Conservation (phyloP, 768 basidiomycete species). For the Tephrocybe sp. region DNA sequence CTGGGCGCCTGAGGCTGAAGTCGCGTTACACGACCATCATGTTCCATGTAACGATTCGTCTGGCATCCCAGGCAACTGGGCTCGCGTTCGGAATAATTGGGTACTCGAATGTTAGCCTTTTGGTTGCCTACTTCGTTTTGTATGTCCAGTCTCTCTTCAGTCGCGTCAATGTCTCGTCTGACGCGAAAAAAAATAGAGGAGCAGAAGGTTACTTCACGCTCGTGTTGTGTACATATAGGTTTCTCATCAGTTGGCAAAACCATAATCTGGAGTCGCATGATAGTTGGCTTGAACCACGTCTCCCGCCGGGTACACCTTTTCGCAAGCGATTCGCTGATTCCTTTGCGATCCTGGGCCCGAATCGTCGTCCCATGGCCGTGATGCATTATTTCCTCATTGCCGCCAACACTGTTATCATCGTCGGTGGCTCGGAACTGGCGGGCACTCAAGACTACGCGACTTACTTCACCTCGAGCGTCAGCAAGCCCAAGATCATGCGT, state of each 20-base stretch:
- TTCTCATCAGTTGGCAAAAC: constrained; percentile 36
- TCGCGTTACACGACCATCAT: constrained; percentile 33
- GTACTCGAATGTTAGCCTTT: constrained; percentile 23
- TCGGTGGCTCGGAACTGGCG: constrained; percentile 31
- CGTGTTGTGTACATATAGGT: constrained; percentile 34
- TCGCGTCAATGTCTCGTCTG: neutral
- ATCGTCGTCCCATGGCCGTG: constrained; percentile 27
- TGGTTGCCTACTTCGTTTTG: constrained; percentile 32
- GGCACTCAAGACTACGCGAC: constrained; percentile 24
- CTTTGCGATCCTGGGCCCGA: constrained; percentile 22
- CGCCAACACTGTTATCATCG: constrained; percentile 32
- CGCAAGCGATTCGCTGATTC: constrained; percentile 23
- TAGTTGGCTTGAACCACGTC: constrained; percentile 35
- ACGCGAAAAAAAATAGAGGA: constrained; percentile 11
- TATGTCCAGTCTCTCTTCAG: constrained; percentile 7
- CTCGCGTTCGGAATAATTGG: constrained; percentile 34
- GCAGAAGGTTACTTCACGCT: constrained; percentile 34
- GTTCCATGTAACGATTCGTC: constrained; percentile 32
- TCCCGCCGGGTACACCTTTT: constrained; percentile 14
- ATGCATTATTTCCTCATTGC: constrained; percentile 30
- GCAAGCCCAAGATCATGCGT: constrained; percentile 26
- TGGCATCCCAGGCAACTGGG: constrained; percentile 35
- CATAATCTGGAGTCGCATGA: constrained; percentile 28
- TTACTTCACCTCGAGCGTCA: constrained; percentile 15
- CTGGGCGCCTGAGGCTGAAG: constrained; percentile 25